Evolutionary conservation across 371 early-diverging fungal genomes (phyloP), one percentile per base, ranked within the genome.

Genomic region (Mucor ambiguus): DNA sequence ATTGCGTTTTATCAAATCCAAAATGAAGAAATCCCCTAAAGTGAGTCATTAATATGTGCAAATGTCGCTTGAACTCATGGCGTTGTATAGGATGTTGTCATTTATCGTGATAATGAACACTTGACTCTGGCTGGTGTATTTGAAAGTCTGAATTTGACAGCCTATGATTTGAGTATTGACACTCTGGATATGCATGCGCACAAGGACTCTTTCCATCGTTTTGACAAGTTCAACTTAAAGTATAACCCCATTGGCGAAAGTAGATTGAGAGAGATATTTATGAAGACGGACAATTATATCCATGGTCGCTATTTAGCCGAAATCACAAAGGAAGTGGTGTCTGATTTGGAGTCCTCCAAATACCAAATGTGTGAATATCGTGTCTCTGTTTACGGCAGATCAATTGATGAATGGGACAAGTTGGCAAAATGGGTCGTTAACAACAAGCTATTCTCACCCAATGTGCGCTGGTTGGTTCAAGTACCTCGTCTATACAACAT

Each of bases 221-320:
- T 98, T 70, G 98, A 99, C 84, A 95, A 96, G 78, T 98, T 99
- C 87, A 98, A 98, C 77, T 83, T 96, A 52, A 98, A 99, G 79
- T 99, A 98, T 80, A 98, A 97, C 70, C 98, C 98, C 5, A 89
- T 95, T 38, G 97, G 97, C 22, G 88, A 89, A 63, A 85, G 85
- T 60, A 79, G 87, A 66, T 64, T 89, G 67, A 80, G 96, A 67
- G 95, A 94, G 71, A 94, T 96, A 60, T 96, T 96, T 65, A 82
- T 97, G 83, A 99, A 99, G 83, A 95, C 98, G 0, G 99, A 99
- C 76, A 99, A 98, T 77, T 92, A 85, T 65, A 92, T 97, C 63
- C 70, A 92, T 7, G 99, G 99, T 16, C 80, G 88, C 26, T 99
- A 95, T 76, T 78, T 99, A 49, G 97, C 98, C 10, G 96, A 99